Base-by-base conservation (phyloP, 139 green algal genomes). In the Closterium sp. region DNA sequence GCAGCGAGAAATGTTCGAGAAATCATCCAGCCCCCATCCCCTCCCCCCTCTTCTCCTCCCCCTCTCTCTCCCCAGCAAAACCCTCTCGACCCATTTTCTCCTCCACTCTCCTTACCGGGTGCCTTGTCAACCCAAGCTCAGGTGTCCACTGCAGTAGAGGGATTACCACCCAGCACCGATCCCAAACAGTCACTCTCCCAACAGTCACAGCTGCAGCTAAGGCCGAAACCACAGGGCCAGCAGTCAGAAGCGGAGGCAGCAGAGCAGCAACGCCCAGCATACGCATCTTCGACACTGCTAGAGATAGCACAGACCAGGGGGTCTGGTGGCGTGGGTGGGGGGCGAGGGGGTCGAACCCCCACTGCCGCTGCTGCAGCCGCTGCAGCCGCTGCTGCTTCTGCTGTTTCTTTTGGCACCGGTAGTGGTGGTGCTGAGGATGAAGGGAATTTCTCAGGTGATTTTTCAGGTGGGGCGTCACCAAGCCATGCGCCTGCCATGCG, bases 1-100 rank as follows among this genome's bases (percentile, higher is more conserved):
- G 83, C 83, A 30, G 66, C 55, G 83, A 89, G 28, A 84, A 32
- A 84, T 28, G 66, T 89, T 32, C 86, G 86, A 85, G n/a, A 35
- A 31, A 89, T 89, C 0, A 43, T 32, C 66, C 31, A 32, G 33
- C 86, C 86, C 30, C 55, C 55, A 76, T 76, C 55, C 0, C 55
- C 55, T 28, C 16, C 55, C 55, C 55, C 55, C 55, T 76, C 55
- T 28, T 76, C 55, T 76, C 55, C 55, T 28, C 12, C 55, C 0
- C 12, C 55, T 66, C 10, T 10, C 21, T 12, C 38, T 66, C 38
- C 38, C 38, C 38, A 66, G 7, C 38, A 66, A 12, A 23, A 10
- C 38, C 1, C 38, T 12, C 21, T 66, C 38, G 10, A 10, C 38
- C 21, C 38, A 66, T 12, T 66, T 12, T 66, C 38, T 12, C 38